Evolutionary conservation across 2,329 filamentous ascomycete species (phyloP), one percentile per base, ranked within the genome.

Genomic region (Botrytis squamosa): DNA sequence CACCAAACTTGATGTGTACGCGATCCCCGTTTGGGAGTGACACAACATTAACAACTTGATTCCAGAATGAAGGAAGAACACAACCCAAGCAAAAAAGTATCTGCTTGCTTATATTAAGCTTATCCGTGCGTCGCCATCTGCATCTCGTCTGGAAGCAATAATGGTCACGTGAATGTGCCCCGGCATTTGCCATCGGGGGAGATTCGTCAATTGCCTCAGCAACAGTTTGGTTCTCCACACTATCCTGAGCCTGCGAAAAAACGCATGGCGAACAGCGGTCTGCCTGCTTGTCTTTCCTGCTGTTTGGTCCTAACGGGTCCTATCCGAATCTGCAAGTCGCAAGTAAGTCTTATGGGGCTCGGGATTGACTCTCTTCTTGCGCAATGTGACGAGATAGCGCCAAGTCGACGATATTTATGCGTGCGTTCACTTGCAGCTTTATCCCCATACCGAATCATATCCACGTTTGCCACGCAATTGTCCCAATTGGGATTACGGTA

Each of bases 381-480:
- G 71, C 64, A 73, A 73, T 73, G 71, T 73, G 71, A 69, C 55
- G 55, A 73, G 71, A 73, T 52, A 72, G 70, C 62, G 70, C 70
- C 42, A 52, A 71, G 44, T 63, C n/a, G 38, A 68, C 49, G 63
- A 67, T 68, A 68, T 29, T 68, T 52, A 72, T 72, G 71, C 71
- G 63, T 68, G 71, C 57, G 71, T 69, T 62, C 59, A 64, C 60
- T 55, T 67, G 70, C 70, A 67, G 49, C 49, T 72, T 72, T 46
- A 57, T 59, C 62, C 60, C 70, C 71, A 60, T 69, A 59, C 55
- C 49, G 25, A 69, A 68, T 60, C 42, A 52, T 49, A 44, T 49
- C 71, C 71, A 73, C 64, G 64, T 33, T 49, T 49, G 49, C 64
- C 71, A 73, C 55, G 71, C 36, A 68, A 42, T 62, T 49, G n/a